Percentiles rank a stretch among this genome's conserved stretches.
Evolutionary conservation across 2,329 filamentous ascomycete species (phyloP).

Genomic region (Cladobotryum mycophilum): DNA sequence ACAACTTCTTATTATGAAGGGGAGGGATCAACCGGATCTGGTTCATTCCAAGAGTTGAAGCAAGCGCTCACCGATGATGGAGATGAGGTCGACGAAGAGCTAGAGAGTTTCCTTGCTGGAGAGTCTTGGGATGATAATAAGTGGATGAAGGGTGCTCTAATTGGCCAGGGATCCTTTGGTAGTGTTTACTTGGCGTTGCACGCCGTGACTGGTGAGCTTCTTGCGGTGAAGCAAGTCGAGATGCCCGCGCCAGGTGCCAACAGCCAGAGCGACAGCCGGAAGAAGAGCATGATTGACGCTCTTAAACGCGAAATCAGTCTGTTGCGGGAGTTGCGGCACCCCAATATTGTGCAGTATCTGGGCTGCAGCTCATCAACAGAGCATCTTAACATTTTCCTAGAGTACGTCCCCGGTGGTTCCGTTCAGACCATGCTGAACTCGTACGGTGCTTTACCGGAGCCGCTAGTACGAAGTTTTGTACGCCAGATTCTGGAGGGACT

Average conservation of each 20-base stretch:
- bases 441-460: constrained; percentile 90
- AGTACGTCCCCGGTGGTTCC: constrained; percentile 95
- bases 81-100: constrained; percentile 83
- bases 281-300: constrained; percentile 97
- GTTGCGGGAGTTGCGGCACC: constrained; percentile 86
- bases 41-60: constrained; percentile 76
- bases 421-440: constrained; percentile 98
- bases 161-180: constrained; percentile 94
- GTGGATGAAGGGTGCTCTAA: constrained; percentile 98
- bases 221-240: constrained; percentile 98
- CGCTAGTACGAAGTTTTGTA: constrained; percentile 91
- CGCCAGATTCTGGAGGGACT: constrained; percentile 90
- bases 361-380: constrained; percentile 88
- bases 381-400: constrained; percentile 98
- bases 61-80: constrained; percentile 84
- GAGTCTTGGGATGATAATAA: constrained; percentile 96
- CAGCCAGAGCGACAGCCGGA: constrained; percentile 78
- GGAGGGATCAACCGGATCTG: constrained; percentile 61
- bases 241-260: constrained; percentile 72
- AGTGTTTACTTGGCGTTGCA: constrained; percentile 93
- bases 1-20: constrained; percentile 83
- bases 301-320: constrained; percentile 95
- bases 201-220: constrained; percentile 90
- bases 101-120: constrained; percentile 82
- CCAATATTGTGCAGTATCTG: constrained; percentile 97